Conservation (phyloP, 2,329 filamentous ascomycete genomes). For the Colletotrichum neosansevieriae region DNA sequence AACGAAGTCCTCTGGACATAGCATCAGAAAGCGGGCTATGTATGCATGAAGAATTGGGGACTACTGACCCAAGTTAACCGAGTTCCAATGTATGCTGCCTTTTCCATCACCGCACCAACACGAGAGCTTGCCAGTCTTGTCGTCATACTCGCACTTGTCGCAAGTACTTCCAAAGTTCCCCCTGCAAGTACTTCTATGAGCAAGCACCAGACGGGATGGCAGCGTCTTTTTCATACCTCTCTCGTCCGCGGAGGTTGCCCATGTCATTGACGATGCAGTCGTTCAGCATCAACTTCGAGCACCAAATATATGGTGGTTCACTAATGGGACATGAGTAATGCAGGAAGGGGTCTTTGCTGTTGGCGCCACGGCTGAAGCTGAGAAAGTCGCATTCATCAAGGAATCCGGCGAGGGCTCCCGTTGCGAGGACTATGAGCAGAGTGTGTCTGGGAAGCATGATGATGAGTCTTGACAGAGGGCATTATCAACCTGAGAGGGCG, state of each 20-base stretch:
- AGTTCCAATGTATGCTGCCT: background rate
- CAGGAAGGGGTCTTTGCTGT: background rate
- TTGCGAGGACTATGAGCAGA: background rate
- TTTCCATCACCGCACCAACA: slow-evolving; percentile 4
- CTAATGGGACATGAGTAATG: slow-evolving; percentile 5
- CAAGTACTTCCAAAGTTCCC: slow-evolving; percentile 3
- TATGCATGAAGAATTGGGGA: background rate
- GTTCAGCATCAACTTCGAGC: slow-evolving; percentile 12
- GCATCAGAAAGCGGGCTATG: background rate
- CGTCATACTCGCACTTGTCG: background rate
- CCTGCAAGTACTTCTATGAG: accelerated
- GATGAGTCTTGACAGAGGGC: background rate
- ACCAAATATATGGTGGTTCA: background rate
- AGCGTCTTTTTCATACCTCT: background rate
- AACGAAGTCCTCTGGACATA: background rate
- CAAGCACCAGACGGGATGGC: accelerated
- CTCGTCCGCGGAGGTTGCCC: background rate
- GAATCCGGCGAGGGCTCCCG: background rate
- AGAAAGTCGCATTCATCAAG: slow-evolving; percentile 7
- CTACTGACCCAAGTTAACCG: background rate
- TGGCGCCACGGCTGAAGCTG: slow-evolving; percentile 4
- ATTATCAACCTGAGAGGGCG: too few relatives aligned
- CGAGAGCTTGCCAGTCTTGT: background rate
- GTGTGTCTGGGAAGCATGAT: background rate
- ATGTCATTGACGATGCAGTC: slow-evolving; percentile 9